Evolutionary conservation across 345 rosid species (phyloP).

Genomic region (Linum tenue): DNA sequence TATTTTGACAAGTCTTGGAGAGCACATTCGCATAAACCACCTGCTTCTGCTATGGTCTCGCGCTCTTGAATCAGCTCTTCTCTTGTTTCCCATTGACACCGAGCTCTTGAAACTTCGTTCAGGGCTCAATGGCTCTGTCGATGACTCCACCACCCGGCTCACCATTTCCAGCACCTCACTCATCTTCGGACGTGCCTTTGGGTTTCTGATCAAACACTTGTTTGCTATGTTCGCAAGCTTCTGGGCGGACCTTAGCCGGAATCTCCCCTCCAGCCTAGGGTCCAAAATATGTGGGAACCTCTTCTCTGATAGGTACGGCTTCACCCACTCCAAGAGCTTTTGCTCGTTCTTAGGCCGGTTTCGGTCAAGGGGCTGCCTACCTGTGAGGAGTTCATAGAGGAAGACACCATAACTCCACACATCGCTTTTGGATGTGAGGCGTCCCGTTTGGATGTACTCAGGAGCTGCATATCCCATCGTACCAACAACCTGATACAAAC

Average conservation of each 20-base stretch:
- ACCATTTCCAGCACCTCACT: conserved; percentile 77
- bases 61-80: conserved; percentile 24
- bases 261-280: conserved; percentile 56
- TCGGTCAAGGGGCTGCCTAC: conserved; percentile 69
- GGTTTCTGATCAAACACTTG: conserved; percentile 57
- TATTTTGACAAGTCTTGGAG: conserved; percentile 35
- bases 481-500: conserved; percentile 61
- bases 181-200: conserved; percentile 83
- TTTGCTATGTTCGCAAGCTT: conserved; percentile 65
- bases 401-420: conserved; percentile 95
- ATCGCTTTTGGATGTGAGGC: conserved; percentile 73
- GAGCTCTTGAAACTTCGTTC: conserved; percentile 33
- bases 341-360: conserved; percentile 76
- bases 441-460: conserved; percentile 75
- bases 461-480: conserved; percentile 95
- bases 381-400: conserved; percentile 83
- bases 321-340: conserved; percentile 82
- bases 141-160: conserved; percentile 35
- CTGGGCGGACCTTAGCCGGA: conserved; percentile 36
- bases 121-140: conserved; percentile 28
- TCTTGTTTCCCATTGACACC: conserved; percentile 22
- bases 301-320: conserved; percentile 57
- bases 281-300: conserved; percentile 54
- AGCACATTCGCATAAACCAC: conserved; percentile 37
- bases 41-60: conserved; percentile 23